Base-by-base conservation (phyloP, 2,329 filamentous ascomycete genomes). In the Colletotrichum sp. region DNA sequence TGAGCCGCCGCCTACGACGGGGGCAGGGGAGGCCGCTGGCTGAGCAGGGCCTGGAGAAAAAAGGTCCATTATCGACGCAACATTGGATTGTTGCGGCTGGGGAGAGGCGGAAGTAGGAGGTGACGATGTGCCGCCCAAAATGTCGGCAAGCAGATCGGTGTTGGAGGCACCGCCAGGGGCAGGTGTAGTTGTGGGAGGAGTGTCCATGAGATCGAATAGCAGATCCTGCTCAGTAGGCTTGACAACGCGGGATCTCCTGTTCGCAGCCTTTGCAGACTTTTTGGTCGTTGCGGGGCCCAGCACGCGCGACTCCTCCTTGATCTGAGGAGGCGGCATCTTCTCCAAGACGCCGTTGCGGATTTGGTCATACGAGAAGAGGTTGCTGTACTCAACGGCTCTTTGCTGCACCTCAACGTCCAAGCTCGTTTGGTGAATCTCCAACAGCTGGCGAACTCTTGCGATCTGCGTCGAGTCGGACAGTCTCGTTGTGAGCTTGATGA, bases 251-350 rank as follows among this genome's bases (percentile, higher is more conserved):
- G 93, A 92, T 83, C 93, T 95, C 80, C 95, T 92, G 83, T 94
- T 95, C 75, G 92, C 90, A 65, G 91, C 88, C 81, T 93, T 92
- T 83, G 91, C 93, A 78, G 90, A 89, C 84, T 93, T 93, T 75
- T 84, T 84, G 36, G 84, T 82, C 2, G 92, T 89, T 2, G 95
- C 93, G 81, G 96, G 94, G 59, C 96, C 96, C 21, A 99, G 89
- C 4, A 98, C 96, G 76, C 96, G 91, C 71, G 97, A 96, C 83
- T 98, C 95, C 83, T 99, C 97, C 79, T 96, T 95, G 81, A 99
- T 99, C 84, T 99, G 96, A 10, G 97, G 97, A 3, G 97, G 92
- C 9, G 97, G 97, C 98, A 99, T 99, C 84, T 97, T 98, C 86
- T 99, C 97, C 13, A 99, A 88, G 4, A 99, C 97, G 74, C 97